These are phyloP conservation scores for Apiospora koreana DNA, from an alignment of 2,329 filamentous ascomycete species.

Conservation along the genomic window DNA sequence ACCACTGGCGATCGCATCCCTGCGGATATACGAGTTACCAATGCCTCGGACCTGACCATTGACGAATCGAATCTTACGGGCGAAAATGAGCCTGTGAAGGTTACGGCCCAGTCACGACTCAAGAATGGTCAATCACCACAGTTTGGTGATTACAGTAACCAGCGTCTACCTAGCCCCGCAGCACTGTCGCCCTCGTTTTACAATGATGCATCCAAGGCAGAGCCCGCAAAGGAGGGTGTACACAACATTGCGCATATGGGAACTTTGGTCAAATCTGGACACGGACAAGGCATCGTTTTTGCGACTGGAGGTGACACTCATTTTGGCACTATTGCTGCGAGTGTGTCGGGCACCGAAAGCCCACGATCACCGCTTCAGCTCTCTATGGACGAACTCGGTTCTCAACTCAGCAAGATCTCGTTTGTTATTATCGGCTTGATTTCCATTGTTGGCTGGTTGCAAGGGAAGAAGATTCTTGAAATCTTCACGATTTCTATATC, in stretches of 20 bases:
- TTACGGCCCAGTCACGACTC: constrained; percentile 64
- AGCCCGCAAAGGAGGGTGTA: constrained; percentile 70
- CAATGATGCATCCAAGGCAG: constrained; percentile 60
- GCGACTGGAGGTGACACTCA: constrained; percentile 92
- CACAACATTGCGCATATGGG: constrained; percentile 99
- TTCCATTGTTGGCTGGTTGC: constrained; percentile 84
- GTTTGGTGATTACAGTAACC: constrained; percentile 31
- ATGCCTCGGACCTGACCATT: constrained; percentile 85
- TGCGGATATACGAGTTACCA: constrained; percentile 91
- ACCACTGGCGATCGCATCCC: constrained; percentile 95
- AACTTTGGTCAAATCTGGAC: constrained; percentile 89
- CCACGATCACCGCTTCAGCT: constrained; percentile 90
- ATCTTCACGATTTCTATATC: constrained; percentile 99
- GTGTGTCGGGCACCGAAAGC: constrained; percentile 91
- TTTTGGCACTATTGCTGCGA: constrained; percentile 94
- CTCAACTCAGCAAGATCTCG: constrained; percentile 94
- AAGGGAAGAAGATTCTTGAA: constrained; percentile 86
- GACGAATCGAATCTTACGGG: constrained; percentile 97
- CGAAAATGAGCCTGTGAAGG: constrained; percentile 89
- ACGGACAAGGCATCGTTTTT: constrained; percentile 96
- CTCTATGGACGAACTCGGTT: constrained; percentile 96
- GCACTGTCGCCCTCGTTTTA: constrained; percentile 55
- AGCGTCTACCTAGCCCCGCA: constrained; percentile 39
- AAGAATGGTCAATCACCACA: constrained; percentile 31
- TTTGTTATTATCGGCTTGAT: constrained; percentile 94